Base-by-base conservation (phyloP, 768 basidiomycete genomes). In the Galerina marginata region DNA sequence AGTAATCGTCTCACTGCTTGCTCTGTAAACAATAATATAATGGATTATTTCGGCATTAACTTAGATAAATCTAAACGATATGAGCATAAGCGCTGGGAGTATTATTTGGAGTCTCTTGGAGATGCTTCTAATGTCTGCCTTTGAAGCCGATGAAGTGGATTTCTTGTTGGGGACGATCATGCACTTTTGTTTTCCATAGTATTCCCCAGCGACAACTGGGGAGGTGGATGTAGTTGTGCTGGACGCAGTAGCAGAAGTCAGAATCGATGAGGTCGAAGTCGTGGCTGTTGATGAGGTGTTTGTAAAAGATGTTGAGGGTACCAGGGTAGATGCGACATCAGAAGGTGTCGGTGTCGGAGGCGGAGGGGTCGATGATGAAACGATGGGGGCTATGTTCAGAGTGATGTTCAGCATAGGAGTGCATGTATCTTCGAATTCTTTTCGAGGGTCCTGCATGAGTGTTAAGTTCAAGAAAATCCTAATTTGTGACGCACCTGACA, bases 351-450 rank as follows among this genome's bases (percentile, higher is more conserved):
- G 3, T 9, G 29, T 48, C 5, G 47, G 36, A 29, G 29, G 9
- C 6, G 4, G 15, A 29, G 26, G 2, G 4, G 37, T 23, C 12
- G 51, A 53, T 9, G 51, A 23, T 6, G 36, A 53, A 12, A 37
- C 33, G 16, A 23, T 53, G 20, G 54, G 54, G 9, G 25, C 14
- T 23, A 55, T 20, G 14, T 44, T 45, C 43, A 47, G 20, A 29
- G 54, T 29, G 1, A 44, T 43, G 23, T 45, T 55, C 26, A 55
- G 26, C 26, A 43, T 29, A 12, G 54, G 54, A 10, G 16, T 49
- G 37, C n/a, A 33, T 6, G 53, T 20, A 20, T 58, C 38, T 16
- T 38, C 43, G 45, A 46, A 62, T 26, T 51, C 52, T 50, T n/a
- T 44, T 6, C 26, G 10, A 40, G 39, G 12, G 2, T 12, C 25